These are phyloP conservation scores for Fibroporia radiculosa DNA, from an alignment of 768 basidiomycete genomes.

Conservation along the genomic window DNA sequence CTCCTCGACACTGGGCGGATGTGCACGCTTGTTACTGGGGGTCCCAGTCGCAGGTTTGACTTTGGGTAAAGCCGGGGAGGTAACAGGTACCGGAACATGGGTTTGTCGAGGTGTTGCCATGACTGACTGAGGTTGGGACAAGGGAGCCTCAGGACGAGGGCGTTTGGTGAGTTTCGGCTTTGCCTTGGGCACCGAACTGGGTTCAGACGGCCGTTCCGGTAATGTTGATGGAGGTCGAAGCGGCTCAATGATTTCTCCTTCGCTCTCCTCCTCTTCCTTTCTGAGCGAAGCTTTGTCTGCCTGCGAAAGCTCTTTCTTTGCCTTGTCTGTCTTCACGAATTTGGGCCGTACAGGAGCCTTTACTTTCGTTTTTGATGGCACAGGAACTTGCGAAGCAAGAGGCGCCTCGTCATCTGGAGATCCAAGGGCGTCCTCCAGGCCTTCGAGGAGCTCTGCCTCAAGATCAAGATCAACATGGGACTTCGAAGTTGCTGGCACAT, in stretches of 20 bases:
- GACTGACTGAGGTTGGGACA: not conserved
- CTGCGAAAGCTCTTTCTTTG: not conserved
- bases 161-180: constrained; percentile 3
- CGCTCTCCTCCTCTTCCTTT: constrained; percentile 20
- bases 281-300: too few relatives aligned
- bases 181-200: not conserved
- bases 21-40: constrained; percentile 13
- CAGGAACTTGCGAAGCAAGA: too few relatives aligned
- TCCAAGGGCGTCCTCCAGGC: constrained; percentile 8
- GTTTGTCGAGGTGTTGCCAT: not conserved
- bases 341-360: not conserved
- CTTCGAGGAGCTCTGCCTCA: constrained; percentile 3
- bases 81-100: not conserved
- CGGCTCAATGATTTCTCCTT: constrained; percentile 19
- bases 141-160: too few relatives aligned
- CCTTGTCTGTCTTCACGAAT: not conserved
- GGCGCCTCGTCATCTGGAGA: constrained; percentile 37
- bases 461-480: not conserved
- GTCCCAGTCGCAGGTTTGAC: constrained; percentile 1
- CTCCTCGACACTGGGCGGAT: constrained; percentile 8
- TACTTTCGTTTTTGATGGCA: constrained; percentile 13
- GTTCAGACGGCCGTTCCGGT: not conserved
- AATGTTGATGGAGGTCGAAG: too few relatives aligned
- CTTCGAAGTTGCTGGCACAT: too few relatives aligned
- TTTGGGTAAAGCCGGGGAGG: not conserved